phyloP scores from a whole-genome alignment of 345 rosid genomes.

The Populus davidiana region DNA sequence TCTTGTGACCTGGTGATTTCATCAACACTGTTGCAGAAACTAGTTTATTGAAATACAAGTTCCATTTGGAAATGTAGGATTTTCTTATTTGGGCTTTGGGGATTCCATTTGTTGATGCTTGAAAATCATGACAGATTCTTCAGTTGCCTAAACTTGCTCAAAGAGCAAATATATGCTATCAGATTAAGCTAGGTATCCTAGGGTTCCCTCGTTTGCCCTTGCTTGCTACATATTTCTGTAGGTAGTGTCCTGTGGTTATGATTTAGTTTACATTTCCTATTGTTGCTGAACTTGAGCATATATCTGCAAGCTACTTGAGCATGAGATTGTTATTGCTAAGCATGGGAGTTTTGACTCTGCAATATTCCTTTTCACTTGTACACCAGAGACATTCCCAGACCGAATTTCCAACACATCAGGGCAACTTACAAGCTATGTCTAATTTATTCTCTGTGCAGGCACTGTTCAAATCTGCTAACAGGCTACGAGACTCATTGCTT shows the following conservation, averaged over 20 bases:
- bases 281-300: neutral
- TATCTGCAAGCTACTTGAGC: neutral
- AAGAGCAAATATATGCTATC: neutral
- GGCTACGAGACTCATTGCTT: constrained; percentile 88
- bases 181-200: neutral
- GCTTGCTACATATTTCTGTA: neutral
- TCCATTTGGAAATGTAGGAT: neutral
- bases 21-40: neutral
- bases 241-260: neutral
- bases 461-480: constrained; percentile 81
- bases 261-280: neutral
- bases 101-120: neutral
- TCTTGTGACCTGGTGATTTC: neutral
- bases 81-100: neutral
- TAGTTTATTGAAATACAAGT: neutral
- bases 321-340: neutral
- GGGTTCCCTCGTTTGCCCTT: neutral
- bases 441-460: constrained; percentile 51
- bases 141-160: neutral
- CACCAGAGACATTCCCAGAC: neutral
- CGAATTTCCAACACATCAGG: neutral
- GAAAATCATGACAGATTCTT: neutral
- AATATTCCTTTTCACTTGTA: neutral
- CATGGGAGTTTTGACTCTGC: neutral
- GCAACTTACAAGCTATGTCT: neutral